Base-by-base conservation (phyloP, 1,284 basidiomycete genomes). In the Inonotus hispidus region DNA sequence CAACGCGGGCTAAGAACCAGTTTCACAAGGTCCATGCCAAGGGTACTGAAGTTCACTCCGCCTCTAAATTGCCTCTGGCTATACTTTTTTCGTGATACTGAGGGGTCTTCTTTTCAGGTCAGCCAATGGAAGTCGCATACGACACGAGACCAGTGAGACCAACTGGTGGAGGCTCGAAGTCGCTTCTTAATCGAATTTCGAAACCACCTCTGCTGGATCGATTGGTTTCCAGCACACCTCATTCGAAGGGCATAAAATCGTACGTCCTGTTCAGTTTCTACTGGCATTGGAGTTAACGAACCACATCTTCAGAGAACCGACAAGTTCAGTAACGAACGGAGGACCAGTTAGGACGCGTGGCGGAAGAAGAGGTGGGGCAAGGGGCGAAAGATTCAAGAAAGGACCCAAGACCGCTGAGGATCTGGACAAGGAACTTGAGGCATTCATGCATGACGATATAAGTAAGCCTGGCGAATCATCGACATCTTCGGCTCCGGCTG, bases 11-110 rank as follows among this genome's bases (percentile, higher is more conserved):
- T 53, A 92, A 92, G 75, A 88, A 88, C 67, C 88, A 93, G 68
- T 93, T 91, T 66, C 83, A 96, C 71, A 93, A 93, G 53, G 90
- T 93, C 63, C 82, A 92, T 66, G 94, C 93, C 37, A 97, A 95
- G 78, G 93, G 94, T 95, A 71, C 65, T 43, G 41, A 65, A 68
- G 41, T 38, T 59, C 32, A 55, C 56, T 54, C 2, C n/a, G 23
- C 43, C 47, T 21, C 43, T 29, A 55, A 27, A 3, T 32, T 21
- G 55, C 61, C 39, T 65, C 56, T 47, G 39, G 59, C 55, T 52
- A 53, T 49, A 56, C 52, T 46, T 41, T 61, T 13, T 23, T 3
- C 49, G 39, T 53, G 45, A 46, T 27, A 46, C 13, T 46, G 7
- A 27, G 11, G 6, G 10, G 21, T 60, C 21, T 39, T 10, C n/a